Conservation (phyloP, 805 yeast genomes). For the Ogataea angusta region DNA sequence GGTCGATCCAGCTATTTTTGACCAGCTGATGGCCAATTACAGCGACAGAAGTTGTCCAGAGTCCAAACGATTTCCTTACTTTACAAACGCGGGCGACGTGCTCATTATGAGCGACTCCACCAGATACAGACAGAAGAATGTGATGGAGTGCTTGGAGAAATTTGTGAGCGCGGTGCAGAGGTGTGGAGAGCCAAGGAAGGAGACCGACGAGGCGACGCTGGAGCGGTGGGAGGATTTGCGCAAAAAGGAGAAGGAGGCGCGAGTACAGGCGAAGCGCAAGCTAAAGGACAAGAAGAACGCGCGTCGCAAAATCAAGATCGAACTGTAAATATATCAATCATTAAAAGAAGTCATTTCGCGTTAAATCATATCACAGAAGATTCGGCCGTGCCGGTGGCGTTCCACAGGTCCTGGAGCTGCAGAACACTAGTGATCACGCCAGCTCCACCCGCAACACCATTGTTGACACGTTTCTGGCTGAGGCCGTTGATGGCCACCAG, state of each 20-base stretch:
- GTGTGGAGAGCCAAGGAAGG: slow-evolving; percentile 36
- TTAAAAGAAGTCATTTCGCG: slow-evolving; percentile 1
- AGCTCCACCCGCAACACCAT: slow-evolving; percentile 78
- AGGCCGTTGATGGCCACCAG: slow-evolving; percentile 72
- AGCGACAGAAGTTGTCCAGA: slow-evolving; percentile 16
- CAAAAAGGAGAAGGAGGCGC: slow-evolving; percentile 21
- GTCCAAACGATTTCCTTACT: slow-evolving; percentile 24
- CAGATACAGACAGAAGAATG: slow-evolving; percentile 44
- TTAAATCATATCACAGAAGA: slow-evolving; percentile 4
- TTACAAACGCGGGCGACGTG: slow-evolving; percentile 29
- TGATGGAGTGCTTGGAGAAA: slow-evolving; percentile 44
- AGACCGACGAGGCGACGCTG: slow-evolving; percentile 38
- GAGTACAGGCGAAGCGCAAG: slow-evolving; percentile 22
- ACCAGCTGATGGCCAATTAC: slow-evolving; percentile 31
- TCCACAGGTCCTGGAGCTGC: slow-evolving; percentile 76
- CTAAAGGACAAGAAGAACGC: slow-evolving; percentile 24
- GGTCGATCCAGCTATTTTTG: slow-evolving; percentile 38
- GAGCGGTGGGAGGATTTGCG: slow-evolving; percentile 39
- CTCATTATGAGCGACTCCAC: slow-evolving; percentile 25
- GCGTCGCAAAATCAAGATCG: slow-evolving; percentile 18
- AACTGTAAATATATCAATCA: slow-evolving; percentile 5
- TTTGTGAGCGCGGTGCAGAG: slow-evolving; percentile 40
- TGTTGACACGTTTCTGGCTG: slow-evolving; percentile 58
- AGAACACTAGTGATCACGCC: slow-evolving; percentile 79
- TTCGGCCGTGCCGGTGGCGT: slow-evolving; percentile 33